Evolutionary conservation across 148 eudicot genomes (phyloP).

Genomic region (Chenopodium album): DNA sequence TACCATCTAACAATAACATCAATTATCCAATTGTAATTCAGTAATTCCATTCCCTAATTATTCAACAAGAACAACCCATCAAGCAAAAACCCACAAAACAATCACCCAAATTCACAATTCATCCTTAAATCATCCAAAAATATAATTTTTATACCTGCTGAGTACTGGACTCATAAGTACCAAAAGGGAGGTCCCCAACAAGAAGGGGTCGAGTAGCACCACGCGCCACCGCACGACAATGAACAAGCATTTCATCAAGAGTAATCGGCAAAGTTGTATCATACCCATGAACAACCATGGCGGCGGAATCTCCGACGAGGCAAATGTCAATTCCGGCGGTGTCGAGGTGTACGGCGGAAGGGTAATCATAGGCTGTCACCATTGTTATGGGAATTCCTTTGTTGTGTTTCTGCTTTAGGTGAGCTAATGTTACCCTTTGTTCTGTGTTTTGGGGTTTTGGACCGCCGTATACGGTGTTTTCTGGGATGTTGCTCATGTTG

Average conservation of each 20-base stretch:
- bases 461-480: conserved; percentile 92
- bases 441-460: conserved; percentile 69
- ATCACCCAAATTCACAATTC: background rate
- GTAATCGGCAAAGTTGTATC: conserved; percentile 89
- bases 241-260: conserved; percentile 88
- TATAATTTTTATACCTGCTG: conserved; percentile 47
- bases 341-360: conserved; percentile 85
- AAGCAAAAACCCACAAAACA: background rate
- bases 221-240: conserved; percentile 87
- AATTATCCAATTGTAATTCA: background rate
- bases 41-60: background rate
- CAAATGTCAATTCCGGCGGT: conserved; percentile 82
- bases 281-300: conserved; percentile 95
- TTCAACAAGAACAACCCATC: background rate
- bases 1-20: background rate
- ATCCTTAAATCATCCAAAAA: background rate
- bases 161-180: conserved; percentile 72
- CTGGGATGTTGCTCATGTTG: conserved; percentile 76
- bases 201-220: conserved; percentile 82
- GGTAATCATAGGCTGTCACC: conserved; percentile 93
- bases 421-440: conserved; percentile 62
- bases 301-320: conserved; percentile 87
- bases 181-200: conserved; percentile 91
- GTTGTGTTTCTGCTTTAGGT: conserved; percentile 58
- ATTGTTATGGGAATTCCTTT: conserved; percentile 65